phyloP scores from a whole-genome alignment of 805 yeast genomes.

The Candida gorgasii region DNA sequence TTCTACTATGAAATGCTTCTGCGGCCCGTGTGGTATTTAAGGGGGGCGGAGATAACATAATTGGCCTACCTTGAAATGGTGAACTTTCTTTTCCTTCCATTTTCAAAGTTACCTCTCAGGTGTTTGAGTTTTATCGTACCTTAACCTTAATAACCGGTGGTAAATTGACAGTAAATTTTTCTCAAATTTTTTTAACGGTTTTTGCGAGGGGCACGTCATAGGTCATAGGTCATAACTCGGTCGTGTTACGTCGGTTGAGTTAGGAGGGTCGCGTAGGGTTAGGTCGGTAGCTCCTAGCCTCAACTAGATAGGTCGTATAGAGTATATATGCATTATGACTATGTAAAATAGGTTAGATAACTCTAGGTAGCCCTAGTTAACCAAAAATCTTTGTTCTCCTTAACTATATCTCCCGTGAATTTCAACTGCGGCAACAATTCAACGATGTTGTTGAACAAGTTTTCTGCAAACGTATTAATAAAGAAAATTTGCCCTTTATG shows the following conservation, averaged over 20 bases:
- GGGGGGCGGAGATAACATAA: slow-evolving; percentile 44
- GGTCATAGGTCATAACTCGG: too few relatives aligned
- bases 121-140: not conserved
- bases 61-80: slow-evolving; percentile 32
- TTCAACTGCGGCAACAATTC: slow-evolving; percentile 59
- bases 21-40: slow-evolving; percentile 22
- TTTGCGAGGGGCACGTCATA: not conserved
- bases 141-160: not conserved
- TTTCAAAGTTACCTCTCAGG: not conserved
- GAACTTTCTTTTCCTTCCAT: slow-evolving; percentile 20
- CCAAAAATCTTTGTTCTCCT: slow-evolving; percentile 62
- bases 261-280: too few relatives aligned
- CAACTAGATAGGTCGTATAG: too few relatives aligned
- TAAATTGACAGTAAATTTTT: slow-evolving; percentile 3
- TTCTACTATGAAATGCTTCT: slow-evolving; percentile 17
- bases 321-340: too few relatives aligned
- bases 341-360: too few relatives aligned
- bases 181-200: slow-evolving; percentile 6
- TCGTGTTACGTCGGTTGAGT: too few relatives aligned
- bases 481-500: slow-evolving; percentile 80
- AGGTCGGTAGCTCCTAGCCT: too few relatives aligned
- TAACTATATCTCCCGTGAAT: slow-evolving; percentile 56
- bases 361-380: too few relatives aligned
- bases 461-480: slow-evolving; percentile 77
- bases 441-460: slow-evolving; percentile 67